Conservation (phyloP, 2,329 filamentous ascomycete genomes). For the Penicillium sp. region DNA sequence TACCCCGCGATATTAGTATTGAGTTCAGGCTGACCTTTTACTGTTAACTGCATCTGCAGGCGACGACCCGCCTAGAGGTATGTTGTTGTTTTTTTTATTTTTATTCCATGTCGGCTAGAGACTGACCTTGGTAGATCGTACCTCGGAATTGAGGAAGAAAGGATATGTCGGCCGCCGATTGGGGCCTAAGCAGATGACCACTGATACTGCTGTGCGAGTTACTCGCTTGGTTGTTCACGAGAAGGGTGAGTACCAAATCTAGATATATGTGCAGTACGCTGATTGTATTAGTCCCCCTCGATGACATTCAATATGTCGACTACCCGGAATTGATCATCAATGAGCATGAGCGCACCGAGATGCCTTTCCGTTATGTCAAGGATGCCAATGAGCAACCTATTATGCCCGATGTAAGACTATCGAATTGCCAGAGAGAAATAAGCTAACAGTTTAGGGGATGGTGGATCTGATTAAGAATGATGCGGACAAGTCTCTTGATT, state of each 20-base stretch:
- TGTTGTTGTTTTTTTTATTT: conserved; percentile 23
- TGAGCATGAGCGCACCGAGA: conserved; percentile 89
- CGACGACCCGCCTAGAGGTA: conserved; percentile 90
- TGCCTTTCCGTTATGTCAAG: conserved; percentile 96
- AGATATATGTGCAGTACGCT: not conserved
- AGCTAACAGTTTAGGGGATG: conserved; percentile 68
- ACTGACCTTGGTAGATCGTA: conserved; percentile 64
- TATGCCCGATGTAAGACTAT: conserved; percentile 76
- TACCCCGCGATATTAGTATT: not conserved
- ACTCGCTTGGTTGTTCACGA: conserved; percentile 86
- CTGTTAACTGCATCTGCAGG: conserved; percentile 53
- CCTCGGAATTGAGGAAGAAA: conserved; percentile 91
- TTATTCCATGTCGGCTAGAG: not conserved
- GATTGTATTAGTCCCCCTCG: conserved; percentile 62
- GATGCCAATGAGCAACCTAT: conserved; percentile 72
- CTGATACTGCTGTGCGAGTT: conserved; percentile 91
- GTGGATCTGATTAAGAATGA: conserved; percentile 88
- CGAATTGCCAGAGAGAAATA: conserved; percentile 14
- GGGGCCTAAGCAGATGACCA: conserved; percentile 96
- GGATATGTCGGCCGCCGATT: conserved; percentile 84
- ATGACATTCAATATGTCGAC: conserved; percentile 78
- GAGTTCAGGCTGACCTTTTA: not conserved
- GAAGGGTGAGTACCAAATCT: conserved; percentile 55
- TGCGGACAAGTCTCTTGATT: conserved; percentile 85
- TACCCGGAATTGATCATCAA: conserved; percentile 86